phyloP scores from a whole-genome alignment of 495 filamentous ascomycete species.

The Penicillium herquei region DNA sequence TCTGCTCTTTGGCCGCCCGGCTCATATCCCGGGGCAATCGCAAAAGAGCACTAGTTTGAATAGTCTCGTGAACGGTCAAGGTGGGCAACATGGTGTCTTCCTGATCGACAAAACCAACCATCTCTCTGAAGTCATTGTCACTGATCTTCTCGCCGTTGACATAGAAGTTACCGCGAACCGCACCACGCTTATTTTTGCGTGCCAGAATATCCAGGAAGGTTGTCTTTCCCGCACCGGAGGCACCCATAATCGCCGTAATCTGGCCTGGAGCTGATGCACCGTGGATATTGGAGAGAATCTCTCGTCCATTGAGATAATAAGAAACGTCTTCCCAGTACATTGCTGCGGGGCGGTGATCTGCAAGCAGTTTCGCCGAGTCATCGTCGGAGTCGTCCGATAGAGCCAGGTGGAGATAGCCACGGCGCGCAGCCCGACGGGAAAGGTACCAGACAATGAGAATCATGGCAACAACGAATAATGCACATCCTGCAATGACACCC shows the following conservation, averaged over 20 bases:
- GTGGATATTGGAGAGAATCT: conserved; percentile 76
- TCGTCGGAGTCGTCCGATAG: conserved; percentile 88
- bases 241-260: conserved; percentile 96
- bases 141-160: conserved; percentile 89
- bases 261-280: conserved; percentile 87
- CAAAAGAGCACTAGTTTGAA: conserved; percentile 88
- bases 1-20: conserved; percentile 77
- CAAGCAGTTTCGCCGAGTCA: conserved; percentile 78
- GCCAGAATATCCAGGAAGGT: conserved; percentile 97
- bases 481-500: conserved; percentile 83
- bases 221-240: conserved; percentile 95
- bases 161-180: conserved; percentile 77
- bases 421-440: conserved; percentile 63
- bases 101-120: conserved; percentile 96
- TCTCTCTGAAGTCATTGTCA: conserved; percentile 83
- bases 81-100: conserved; percentile 98
- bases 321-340: conserved; percentile 86
- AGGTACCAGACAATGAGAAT: conserved; percentile 87
- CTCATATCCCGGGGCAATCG: conserved; percentile 90
- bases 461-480: conserved; percentile 81
- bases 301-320: conserved; percentile 81
- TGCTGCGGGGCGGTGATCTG: conserved; percentile 86
- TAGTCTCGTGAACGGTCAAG: conserved; percentile 96
- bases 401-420: conserved; percentile 69
- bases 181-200: conserved; percentile 92